Conservation (phyloP, 2,329 filamentous ascomycete genomes). For the Epichloe sp. region DNA sequence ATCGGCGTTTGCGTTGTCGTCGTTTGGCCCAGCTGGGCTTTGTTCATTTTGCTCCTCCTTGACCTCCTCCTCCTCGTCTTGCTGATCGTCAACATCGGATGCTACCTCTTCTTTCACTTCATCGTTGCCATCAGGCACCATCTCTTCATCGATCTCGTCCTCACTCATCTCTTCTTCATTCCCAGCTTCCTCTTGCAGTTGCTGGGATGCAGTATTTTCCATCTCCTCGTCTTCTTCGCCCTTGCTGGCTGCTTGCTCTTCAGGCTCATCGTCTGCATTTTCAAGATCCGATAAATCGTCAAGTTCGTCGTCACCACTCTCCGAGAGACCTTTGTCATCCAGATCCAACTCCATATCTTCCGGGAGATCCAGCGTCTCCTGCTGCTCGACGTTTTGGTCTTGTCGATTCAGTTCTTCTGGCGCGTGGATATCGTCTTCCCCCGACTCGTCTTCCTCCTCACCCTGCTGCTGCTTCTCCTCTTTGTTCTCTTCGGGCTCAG, state of each 20-base stretch:
- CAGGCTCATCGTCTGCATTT: conserved; percentile 26
- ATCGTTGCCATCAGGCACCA: conserved; percentile 27
- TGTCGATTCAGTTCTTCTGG: conserved; percentile 46
- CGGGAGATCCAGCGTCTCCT: conserved; percentile 69
- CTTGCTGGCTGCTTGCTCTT: conserved; percentile 20
- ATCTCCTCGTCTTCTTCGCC: conserved; percentile 23
- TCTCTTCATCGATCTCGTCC: conserved; percentile 39
- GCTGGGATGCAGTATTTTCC: conserved; percentile 24
- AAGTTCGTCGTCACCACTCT: conserved; percentile 44
- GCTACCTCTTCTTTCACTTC: conserved; percentile 35
- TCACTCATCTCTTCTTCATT: conserved; percentile 25
- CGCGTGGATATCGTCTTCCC: conserved; percentile 39
- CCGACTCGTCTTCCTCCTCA: conserved; percentile 17
- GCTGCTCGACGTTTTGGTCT: conserved; percentile 67
- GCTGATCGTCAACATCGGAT: conserved; percentile 18
- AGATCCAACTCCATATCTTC: conserved; percentile 81
- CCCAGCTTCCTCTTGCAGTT: conserved; percentile 29
- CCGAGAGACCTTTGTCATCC: conserved; percentile 50
- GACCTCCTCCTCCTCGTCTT: conserved; percentile 3
- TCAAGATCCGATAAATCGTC: conserved; percentile 44
- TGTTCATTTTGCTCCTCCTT: conserved; percentile 27
- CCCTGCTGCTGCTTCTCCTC: conserved; percentile 24
- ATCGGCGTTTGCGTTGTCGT: conserved; percentile 38
- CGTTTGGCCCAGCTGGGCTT: conserved; percentile 17
- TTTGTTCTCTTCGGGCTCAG: conserved; percentile 34